Evolutionary conservation across 1,284 basidiomycete species (phyloP), one percentile per base, ranked within the genome.

Genomic region (Trichosporon sp.): DNA sequence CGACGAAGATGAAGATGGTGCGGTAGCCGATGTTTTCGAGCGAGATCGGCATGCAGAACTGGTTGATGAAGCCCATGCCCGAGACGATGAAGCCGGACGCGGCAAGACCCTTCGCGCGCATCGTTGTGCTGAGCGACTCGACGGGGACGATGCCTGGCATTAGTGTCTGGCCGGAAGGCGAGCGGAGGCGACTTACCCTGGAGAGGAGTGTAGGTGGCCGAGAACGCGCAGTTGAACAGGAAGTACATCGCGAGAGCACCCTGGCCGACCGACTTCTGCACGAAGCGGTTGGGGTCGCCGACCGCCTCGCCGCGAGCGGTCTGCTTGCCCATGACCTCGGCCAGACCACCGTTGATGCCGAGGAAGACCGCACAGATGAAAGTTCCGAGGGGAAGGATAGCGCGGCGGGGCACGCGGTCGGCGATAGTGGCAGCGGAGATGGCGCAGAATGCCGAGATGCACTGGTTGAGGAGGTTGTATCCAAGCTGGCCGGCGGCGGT

Each of bases 71-170:
- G 3, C 84, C 85, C 27, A 85, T 84, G 62, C 84, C 84, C 67
- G 81, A 85, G 65, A 87, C 86, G 18, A 85, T 84, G 60, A 87
- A 73, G 44, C 76, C 76, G 23, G 80, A 79, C 53, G 79, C 73
- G 29, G 81, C 80, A 85, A 88, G 87, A 70, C 87, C 88, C 77
- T 88, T 88, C 9, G 88, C 87, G 92, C 95, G 97, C 93, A 96
- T 95, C 78, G 91, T 88, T 0, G 93, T 95, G 18, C 92, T 85
- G 47, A 95, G 87, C 0, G 95, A 95, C 85, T 98, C 95, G 12
- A 93, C 95, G 2, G 95, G 94, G 80, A 90, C 93, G 21, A 98
- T 92, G 11, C 74, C 71, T 74, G 34, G 75, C 66, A 70, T 75
- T 92, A 70, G 72, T 0, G 69, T 73, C 67, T 70, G 67, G 67